Conservation (phyloP, 2,329 filamentous ascomycete species). For the Bipolaris bicolor region DNA sequence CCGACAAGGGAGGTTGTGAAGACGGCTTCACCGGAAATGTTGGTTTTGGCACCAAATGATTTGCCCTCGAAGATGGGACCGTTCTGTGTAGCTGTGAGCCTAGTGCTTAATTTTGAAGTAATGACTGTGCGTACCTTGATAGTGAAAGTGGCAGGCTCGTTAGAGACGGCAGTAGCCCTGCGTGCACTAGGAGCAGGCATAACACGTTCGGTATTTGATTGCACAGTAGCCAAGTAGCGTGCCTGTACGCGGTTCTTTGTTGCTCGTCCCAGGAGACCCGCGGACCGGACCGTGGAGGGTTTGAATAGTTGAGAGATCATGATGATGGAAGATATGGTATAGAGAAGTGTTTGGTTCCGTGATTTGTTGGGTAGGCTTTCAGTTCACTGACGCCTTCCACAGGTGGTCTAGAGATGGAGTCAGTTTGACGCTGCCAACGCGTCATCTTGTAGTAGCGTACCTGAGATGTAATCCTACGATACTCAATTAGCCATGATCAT, state of each 20-base stretch:
- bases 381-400: conserved; percentile 71
- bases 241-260: conserved; percentile 52
- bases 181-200: conserved; percentile 63
- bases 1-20: conserved; percentile 98
- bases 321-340: conserved; percentile 42
- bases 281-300: conserved; percentile 55
- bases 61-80: conserved; percentile 95
- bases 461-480: conserved; percentile 68
- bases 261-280: conserved; percentile 54
- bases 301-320: conserved; percentile 64
- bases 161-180: conserved; percentile 70
- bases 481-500: conserved; percentile 45
- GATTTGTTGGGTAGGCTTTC: conserved; percentile 45
- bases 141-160: conserved; percentile 88
- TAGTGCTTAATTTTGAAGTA: conserved; percentile 26
- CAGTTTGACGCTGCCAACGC: conserved; percentile 29
- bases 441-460: conserved; percentile 47
- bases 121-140: conserved; percentile 71
- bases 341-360: conserved; percentile 17
- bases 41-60: conserved; percentile 94
- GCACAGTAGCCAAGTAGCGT: conserved; percentile 69
- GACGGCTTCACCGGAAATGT: conserved; percentile 96
- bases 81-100: conserved; percentile 63
- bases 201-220: conserved; percentile 71
- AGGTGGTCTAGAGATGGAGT: conserved; percentile 61